Percentiles rank a stretch among this genome's conserved stretches.
Evolutionary conservation across 345 rosid genomes (phyloP).

Genomic region (Kandelia obovata): DNA sequence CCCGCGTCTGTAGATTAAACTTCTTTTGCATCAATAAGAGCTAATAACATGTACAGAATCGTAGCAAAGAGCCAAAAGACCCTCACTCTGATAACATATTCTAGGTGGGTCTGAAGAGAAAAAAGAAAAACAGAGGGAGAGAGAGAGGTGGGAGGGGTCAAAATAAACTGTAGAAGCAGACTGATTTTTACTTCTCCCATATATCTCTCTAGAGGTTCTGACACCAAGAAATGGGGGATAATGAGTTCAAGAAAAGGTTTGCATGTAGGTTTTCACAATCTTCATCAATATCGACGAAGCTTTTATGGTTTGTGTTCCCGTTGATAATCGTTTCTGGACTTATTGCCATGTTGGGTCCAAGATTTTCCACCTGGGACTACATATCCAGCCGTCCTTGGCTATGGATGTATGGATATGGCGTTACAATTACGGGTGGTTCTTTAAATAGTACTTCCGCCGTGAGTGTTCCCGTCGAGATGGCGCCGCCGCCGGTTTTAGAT

Average conservation of each 20-base stretch:
- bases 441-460: background rate
- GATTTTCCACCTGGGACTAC: conserved; percentile 12
- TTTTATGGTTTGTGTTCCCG: conserved; percentile 45
- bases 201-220: background rate
- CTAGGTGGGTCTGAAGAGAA: too few relatives aligned
- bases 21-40: background rate
- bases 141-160: background rate
- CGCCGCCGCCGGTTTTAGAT: conserved; percentile 1
- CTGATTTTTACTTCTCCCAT: background rate
- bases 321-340: conserved; percentile 35
- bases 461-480: background rate
- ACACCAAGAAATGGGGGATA: conserved; percentile 27
- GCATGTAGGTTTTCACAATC: conserved; percentile 35
- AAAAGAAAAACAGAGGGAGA: background rate
- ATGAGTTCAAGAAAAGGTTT: conserved; percentile 13
- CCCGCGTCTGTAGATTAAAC: background rate
- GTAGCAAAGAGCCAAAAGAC: too few relatives aligned
- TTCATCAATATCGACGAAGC: conserved; percentile 22
- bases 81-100: too few relatives aligned
- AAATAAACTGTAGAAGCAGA: background rate
- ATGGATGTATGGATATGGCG: background rate
- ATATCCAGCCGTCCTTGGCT: conserved; percentile 12
- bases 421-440: background rate
- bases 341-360: conserved; percentile 35
- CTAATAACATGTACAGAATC: background rate